phyloP scores from a whole-genome alignment of 2,329 filamentous ascomycete species.

The Fusarium circinatum region DNA sequence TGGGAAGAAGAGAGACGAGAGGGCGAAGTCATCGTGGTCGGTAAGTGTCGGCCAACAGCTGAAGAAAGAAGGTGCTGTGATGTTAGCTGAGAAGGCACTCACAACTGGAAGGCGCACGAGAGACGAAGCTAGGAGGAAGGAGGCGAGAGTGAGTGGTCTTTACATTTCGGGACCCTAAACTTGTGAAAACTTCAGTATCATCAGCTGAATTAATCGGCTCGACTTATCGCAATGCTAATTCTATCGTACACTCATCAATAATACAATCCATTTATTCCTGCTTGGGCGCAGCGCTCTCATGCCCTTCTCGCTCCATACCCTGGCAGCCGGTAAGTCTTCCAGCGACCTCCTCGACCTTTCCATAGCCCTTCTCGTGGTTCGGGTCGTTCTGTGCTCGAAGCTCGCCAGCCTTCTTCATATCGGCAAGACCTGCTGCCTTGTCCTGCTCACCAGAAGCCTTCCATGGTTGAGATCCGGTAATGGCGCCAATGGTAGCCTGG shows the following conservation, averaged over 20 bases:
- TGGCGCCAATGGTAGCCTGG: slow-evolving; percentile 67
- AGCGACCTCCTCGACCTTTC: slow-evolving; percentile 71
- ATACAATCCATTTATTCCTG: slow-evolving; percentile 25
- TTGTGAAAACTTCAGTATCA: neutral
- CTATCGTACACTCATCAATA: slow-evolving; percentile 18
- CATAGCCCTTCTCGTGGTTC: slow-evolving; percentile 65
- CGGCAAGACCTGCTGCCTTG: slow-evolving; percentile 69
- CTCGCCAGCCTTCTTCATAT: slow-evolving; percentile 70
- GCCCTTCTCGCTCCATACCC: slow-evolving; percentile 74
- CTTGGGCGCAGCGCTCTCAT: slow-evolving; percentile 57
- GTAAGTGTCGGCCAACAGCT: neutral
- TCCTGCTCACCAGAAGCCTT: slow-evolving; percentile 70
- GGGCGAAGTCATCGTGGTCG: neutral
- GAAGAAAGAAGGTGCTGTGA: neutral
- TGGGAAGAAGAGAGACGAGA: neutral
- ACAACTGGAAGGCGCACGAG: neutral
- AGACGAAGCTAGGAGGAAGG: neutral
- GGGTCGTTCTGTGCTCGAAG: slow-evolving; percentile 61
- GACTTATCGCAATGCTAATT: neutral
- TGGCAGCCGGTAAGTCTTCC: slow-evolving; percentile 73
- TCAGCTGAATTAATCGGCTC: neutral
- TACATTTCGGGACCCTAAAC: accelerated
- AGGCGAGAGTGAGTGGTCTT: neutral
- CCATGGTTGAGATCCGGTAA: slow-evolving; percentile 73
- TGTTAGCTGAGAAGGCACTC: neutral